A percentile compares a stretch with the other conserved stretches of the same genome.
These are phyloP conservation scores for Coccomyxa sp. DNA, from an alignment of 139 green algal genomes.

Conservation along the genomic window DNA sequence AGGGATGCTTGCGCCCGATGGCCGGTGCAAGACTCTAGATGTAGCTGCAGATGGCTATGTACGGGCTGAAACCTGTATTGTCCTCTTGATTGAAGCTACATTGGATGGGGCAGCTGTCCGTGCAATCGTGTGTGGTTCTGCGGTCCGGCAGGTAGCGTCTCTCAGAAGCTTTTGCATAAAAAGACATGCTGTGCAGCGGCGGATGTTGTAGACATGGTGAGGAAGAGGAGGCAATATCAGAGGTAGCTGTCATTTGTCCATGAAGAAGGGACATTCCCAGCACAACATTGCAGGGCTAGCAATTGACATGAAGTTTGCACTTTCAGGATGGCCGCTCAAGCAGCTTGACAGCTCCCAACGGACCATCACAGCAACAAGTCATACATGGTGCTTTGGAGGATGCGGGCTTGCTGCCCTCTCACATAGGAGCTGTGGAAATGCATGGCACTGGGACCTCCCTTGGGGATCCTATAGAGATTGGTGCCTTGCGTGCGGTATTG, in stretches of 20 bases:
- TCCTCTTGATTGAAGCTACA: slow-evolving; percentile 28
- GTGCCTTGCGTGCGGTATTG: slow-evolving; percentile 44
- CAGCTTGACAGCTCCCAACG: slow-evolving; percentile 83
- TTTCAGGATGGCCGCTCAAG: slow-evolving; percentile 77
- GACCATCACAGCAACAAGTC: slow-evolving; percentile 76
- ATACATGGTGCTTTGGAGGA: slow-evolving; percentile 44
- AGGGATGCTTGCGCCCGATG: slow-evolving; percentile 69
- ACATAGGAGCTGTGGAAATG: slow-evolving; percentile 41
- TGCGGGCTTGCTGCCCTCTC: background rate
- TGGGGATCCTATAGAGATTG: slow-evolving; percentile 87
- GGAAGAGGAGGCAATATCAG: no score
- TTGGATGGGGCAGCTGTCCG: background rate
- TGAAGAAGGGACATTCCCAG: no score
- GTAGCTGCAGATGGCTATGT: slow-evolving; percentile 76
- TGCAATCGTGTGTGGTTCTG: slow-evolving; percentile 26
- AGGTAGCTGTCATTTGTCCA: no score
- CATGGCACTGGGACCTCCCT: slow-evolving; percentile 86
- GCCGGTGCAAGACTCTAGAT: slow-evolving; percentile 81
- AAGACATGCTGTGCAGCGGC: no score
- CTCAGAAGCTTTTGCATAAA: slow-evolving; percentile 46
- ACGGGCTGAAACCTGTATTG: slow-evolving; percentile 45
- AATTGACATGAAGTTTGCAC: slow-evolving; percentile 43
- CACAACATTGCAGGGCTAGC: background rate
- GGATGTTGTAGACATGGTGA: no score
- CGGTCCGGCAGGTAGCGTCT: slow-evolving; percentile 28